phyloP scores from a whole-genome alignment of 345 rosid genomes.

The Isatis tinctoria region DNA sequence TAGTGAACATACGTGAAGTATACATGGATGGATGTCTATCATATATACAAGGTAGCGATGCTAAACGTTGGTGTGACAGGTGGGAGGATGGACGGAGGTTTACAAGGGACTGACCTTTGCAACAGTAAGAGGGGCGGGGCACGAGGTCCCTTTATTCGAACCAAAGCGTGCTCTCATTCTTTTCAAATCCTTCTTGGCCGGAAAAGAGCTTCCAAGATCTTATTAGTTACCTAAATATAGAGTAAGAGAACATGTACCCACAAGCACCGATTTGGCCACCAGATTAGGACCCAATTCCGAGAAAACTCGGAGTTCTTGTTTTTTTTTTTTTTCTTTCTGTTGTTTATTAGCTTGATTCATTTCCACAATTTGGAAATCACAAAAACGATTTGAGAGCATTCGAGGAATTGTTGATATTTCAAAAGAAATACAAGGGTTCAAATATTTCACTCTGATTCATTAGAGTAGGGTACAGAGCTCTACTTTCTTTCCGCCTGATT shows the following conservation, averaged over 20 bases:
- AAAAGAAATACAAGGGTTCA: slow-evolving; percentile 1
- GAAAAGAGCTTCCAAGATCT: slow-evolving; percentile 46
- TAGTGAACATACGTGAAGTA: not conserved
- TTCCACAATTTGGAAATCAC: slow-evolving; percentile 19
- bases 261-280: not conserved
- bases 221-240: slow-evolving; percentile 21
- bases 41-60: not conserved
- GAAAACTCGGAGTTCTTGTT: slow-evolving; percentile 12
- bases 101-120: slow-evolving; percentile 60
- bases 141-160: slow-evolving; percentile 62
- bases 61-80: slow-evolving; percentile 35
- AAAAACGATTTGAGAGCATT: slow-evolving; percentile 10
- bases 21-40: not conserved
- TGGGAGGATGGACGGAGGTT: slow-evolving; percentile 92
- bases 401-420: slow-evolving; percentile 17
- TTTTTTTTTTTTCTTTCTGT: not conserved
- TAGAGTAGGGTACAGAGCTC: not conserved
- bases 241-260: slow-evolving; percentile 1
- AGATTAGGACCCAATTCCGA: slow-evolving; percentile 25
- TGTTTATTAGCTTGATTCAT: slow-evolving; percentile 14
- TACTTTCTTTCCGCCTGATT: slow-evolving; percentile 8
- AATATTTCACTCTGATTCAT: slow-evolving; percentile 1
- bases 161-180: slow-evolving; percentile 50
- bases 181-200: slow-evolving; percentile 54
- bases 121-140: slow-evolving; percentile 67